Conservation (phyloP, 371 early-diverging fungal genomes). For the Mucor lusitanicus region DNA sequence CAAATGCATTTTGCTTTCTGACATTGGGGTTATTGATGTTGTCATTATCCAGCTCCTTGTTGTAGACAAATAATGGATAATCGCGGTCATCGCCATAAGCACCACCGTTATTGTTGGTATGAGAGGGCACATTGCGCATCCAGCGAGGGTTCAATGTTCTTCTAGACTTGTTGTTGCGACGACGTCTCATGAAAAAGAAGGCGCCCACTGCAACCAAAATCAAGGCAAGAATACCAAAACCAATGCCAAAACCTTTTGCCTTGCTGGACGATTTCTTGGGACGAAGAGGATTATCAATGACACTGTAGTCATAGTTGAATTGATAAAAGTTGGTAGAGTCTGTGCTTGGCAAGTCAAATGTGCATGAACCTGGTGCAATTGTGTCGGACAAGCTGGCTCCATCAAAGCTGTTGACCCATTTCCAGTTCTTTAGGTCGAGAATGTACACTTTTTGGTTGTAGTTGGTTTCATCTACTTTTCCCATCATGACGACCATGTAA, state of each 20-base stretch:
- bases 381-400: background rate
- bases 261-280: conserved; percentile 1
- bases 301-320: conserved; percentile 16
- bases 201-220: conserved; percentile 13
- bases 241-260: conserved; percentile 37
- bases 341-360: conserved; percentile 26
- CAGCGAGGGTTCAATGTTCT: conserved; percentile 42
- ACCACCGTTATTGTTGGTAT: background rate
- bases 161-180: conserved; percentile 16
- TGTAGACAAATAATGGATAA: conserved; percentile 45
- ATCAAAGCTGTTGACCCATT: conserved; percentile 33
- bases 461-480: conserved; percentile 5
- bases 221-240: conserved; percentile 20
- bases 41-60: conserved; percentile 28
- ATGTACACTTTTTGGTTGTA: conserved; percentile 36
- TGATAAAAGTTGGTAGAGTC: conserved; percentile 4
- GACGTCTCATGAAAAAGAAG: conserved; percentile 21
- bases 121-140: conserved; percentile 21
- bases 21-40: conserved; percentile 9
- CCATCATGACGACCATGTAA: conserved; percentile 44
- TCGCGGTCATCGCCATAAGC: conserved; percentile 21
- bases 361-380: conserved; percentile 15
- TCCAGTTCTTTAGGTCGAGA: conserved; percentile 40
- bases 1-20: conserved; percentile 12
- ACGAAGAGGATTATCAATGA: conserved; percentile 16